A percentile compares a stretch with the other conserved stretches of the same genome.
These are phyloP conservation scores for Aspergillus fructus DNA, from an alignment of 2,329 filamentous ascomycete genomes.

Conservation along the genomic window DNA sequence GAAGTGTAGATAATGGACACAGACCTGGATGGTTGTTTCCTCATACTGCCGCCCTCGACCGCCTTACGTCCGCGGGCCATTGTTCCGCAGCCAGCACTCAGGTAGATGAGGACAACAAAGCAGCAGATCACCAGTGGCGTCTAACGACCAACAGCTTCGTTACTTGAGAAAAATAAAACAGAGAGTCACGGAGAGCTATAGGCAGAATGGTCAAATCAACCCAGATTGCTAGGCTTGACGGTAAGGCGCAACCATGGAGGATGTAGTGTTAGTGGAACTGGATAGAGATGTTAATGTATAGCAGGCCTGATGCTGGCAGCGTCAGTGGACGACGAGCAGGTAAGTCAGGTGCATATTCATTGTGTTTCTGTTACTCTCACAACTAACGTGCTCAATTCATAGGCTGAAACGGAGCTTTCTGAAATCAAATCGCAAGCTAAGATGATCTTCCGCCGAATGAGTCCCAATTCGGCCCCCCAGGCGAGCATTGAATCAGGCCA, in stretches of 20 bases:
- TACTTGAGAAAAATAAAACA: background rate
- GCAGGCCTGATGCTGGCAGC: conserved; percentile 90
- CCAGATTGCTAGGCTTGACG: conserved; percentile 90
- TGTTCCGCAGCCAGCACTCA: conserved; percentile 14
- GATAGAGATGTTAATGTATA: conserved; percentile 23
- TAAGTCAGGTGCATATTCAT: conserved; percentile 33
- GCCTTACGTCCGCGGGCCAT: conserved; percentile 38
- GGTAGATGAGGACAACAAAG: conserved; percentile 23
- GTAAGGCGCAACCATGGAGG: conserved; percentile 47
- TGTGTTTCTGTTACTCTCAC: background rate
- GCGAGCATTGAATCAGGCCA: conserved; percentile 84
- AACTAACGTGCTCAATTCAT: conserved; percentile 9
- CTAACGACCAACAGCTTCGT: conserved; percentile 1
- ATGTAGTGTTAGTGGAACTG: conserved; percentile 1
- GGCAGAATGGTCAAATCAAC: conserved; percentile 80
- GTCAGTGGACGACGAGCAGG: conserved; percentile 87
- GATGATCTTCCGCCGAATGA: conserved; percentile 83
- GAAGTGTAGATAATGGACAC: background rate
- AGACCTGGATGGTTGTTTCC: conserved; percentile 20
- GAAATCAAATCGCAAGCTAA: conserved; percentile 92
- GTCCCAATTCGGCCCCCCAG: conserved; percentile 83
- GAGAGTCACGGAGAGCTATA: background rate
- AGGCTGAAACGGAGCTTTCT: conserved; percentile 71
- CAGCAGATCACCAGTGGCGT: conserved; percentile 5
- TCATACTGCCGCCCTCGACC: conserved; percentile 34